These are phyloP conservation scores for Aureobasidium musti DNA, from an alignment of 2,329 filamentous ascomycete species.

Conservation along the genomic window DNA sequence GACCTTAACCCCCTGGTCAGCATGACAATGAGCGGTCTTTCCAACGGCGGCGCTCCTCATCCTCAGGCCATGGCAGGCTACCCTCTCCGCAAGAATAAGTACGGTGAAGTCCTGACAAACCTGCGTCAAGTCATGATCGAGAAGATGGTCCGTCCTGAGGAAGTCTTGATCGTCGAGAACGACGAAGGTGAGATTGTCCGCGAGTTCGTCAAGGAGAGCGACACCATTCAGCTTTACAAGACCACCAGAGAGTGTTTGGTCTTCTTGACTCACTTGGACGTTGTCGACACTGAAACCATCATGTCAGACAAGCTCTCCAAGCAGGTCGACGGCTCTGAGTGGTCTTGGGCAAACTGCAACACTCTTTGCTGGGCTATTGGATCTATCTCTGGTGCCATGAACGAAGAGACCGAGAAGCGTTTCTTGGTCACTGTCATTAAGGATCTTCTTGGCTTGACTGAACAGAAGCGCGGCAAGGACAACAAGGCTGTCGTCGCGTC, in stretches of 20 bases:
- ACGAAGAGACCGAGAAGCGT: slow-evolving; percentile 97
- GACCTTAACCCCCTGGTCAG: slow-evolving; percentile 88
- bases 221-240: slow-evolving; percentile 99
- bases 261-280: slow-evolving; percentile 95
- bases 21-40: slow-evolving; percentile 69
- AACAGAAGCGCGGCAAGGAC: slow-evolving; percentile 99
- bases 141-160: slow-evolving; percentile 98
- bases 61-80: slow-evolving; percentile 84
- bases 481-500: slow-evolving; percentile 99
- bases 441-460: slow-evolving; percentile 90
- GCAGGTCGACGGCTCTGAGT: slow-evolving; percentile 92
- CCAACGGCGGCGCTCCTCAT: slow-evolving; percentile 81
- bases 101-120: slow-evolving; percentile 89
- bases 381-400: slow-evolving; percentile 98
- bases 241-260: slow-evolving; percentile 96
- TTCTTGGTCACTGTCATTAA: slow-evolving; percentile 99
- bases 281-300: slow-evolving; percentile 95
- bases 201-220: slow-evolving; percentile 98
- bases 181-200: slow-evolving; percentile 98
- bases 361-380: slow-evolving; percentile 99
- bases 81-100: slow-evolving; percentile 96
- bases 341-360: slow-evolving; percentile 99
- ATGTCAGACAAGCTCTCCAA: slow-evolving; percentile 98
- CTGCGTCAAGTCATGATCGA: slow-evolving; percentile 98
- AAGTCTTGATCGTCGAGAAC: slow-evolving; percentile 98